Base-by-base conservation (phyloP, 1,284 basidiomycete species). In the Austroboletus novae-zelandiae region DNA sequence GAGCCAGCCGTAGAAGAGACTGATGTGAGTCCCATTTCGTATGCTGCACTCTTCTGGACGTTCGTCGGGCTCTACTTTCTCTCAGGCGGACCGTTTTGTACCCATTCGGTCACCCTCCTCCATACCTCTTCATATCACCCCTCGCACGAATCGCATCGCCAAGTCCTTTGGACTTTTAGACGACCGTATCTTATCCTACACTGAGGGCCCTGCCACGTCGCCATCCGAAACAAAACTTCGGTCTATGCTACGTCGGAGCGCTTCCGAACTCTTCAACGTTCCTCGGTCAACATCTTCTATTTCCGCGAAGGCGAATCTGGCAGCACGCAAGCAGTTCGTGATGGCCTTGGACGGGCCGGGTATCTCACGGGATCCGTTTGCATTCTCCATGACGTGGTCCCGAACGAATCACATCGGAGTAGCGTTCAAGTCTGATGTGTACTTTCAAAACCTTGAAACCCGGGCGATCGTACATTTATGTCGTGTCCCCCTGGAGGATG, bases 291-390 rank as follows among this genome's bases (percentile, higher is more conserved):
- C 61, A 1, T 72, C 73, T n/a, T 57, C 68, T 9, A 64, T 71
- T 27, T 77, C 75, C 13, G 71, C 75, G 5, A 68, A 64, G 32
- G 65, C 74, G 10, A 71, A 78, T 52, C 62, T 78, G 1, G 75
- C 68, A 23, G 56, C 68, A 30, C 71, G 73, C 41, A 71, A 66
- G 50, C 77, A 79, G 46, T 78, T 77, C 54, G 57, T 77, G 11
- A 72, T 77, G 52, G 75, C 77, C 1, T 65, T 79, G 27, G 76
- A 79, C 48, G 76, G 76, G 9, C 77, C 75, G 0, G 76, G 76
- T 13, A 76, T 77, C 25, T 73, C 76, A 13, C 61, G 66, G 8
- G 71, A 79, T 51, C 66, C 67, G 7, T 78, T 75, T 44, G 73
- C 77, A 2, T 77, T 71, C 56, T 71, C 77, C 11, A 73, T 79